These are phyloP conservation scores for Moesziomyces parantarcticus DNA, from an alignment of 1,284 basidiomycete species.

Conservation along the genomic window DNA sequence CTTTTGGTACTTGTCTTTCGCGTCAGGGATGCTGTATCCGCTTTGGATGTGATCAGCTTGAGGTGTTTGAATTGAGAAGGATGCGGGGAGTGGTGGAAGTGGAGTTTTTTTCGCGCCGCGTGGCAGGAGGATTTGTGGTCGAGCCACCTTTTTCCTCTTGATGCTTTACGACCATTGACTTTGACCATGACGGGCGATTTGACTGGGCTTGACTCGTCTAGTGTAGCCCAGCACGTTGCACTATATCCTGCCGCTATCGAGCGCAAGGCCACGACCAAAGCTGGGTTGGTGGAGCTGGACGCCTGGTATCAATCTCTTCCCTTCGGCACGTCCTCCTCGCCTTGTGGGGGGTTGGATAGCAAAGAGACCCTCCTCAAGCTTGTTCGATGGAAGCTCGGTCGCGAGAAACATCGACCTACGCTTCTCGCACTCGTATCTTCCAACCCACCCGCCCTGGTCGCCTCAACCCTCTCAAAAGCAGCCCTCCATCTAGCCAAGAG, in stretches of 20 bases:
- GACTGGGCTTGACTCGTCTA: too few species aligned
- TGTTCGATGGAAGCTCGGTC: conserved; percentile 37
- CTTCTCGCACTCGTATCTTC: conserved; percentile 16
- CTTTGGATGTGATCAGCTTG: too few species aligned
- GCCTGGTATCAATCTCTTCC: conserved; percentile 24
- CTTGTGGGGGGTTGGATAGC: not conserved
- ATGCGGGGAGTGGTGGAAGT: too few species aligned
- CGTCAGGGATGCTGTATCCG: too few species aligned
- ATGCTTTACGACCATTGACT: not conserved
- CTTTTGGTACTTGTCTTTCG: too few species aligned
- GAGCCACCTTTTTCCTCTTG: not conserved
- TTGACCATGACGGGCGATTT: not conserved
- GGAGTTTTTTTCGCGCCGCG: not conserved
- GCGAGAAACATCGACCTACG: conserved; percentile 30
- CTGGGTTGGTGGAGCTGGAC: conserved; percentile 4
- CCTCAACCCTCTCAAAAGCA: not conserved
- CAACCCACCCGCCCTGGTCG: conserved; percentile 9
- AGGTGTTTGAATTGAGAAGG: too few species aligned
- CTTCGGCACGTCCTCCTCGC: not conserved
- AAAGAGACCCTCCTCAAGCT: conserved; percentile 21
- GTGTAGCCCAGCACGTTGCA: too few species aligned
- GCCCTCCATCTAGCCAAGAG: not conserved
- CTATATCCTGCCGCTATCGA: too few species aligned
- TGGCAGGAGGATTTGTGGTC: not conserved
- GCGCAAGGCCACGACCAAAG: too few species aligned